These are phyloP conservation scores for Chloris gayana DNA, from an alignment of 176 grass and related monocot species.

Conservation along the genomic window DNA sequence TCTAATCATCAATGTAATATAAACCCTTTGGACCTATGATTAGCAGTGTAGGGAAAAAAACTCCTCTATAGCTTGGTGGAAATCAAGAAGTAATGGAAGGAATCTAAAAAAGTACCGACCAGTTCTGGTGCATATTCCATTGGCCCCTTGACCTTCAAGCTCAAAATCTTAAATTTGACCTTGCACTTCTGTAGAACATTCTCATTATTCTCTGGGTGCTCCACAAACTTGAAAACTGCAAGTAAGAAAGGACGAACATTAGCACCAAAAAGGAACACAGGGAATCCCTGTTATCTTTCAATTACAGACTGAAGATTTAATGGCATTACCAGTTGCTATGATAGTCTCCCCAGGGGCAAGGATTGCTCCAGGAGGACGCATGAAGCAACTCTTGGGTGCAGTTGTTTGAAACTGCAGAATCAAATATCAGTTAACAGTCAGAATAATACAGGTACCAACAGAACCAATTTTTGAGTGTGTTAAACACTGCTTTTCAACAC, in stretches of 20 bases:
- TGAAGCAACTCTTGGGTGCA: constrained; percentile 96
- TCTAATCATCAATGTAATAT: neutral
- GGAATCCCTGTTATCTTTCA: constrained; percentile 21
- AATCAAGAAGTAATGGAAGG: constrained; percentile 14
- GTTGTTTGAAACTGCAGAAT: constrained; percentile 95
- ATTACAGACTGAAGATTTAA: constrained; percentile 25
- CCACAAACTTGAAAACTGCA: constrained; percentile 97
- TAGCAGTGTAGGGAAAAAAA: constrained; percentile 9
- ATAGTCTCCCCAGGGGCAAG: constrained; percentile 95
- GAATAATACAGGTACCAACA: constrained; percentile 26
- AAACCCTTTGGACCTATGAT: neutral
- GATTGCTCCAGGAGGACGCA: constrained; percentile 95
- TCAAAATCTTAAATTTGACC: constrained; percentile 99
- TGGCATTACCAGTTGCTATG: constrained; percentile 80
- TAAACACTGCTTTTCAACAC: constrained; percentile 11
- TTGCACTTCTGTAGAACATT: constrained; percentile 83
- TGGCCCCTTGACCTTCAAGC: constrained; percentile 94
- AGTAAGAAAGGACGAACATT: constrained; percentile 33
- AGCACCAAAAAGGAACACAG: constrained; percentile 31
- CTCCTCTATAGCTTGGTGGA: neutral
- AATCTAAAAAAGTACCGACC: constrained; percentile 42
- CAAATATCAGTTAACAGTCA: constrained; percentile 41
- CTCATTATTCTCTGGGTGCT: constrained; percentile 96
- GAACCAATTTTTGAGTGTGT: neutral
- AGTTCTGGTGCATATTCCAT: constrained; percentile 97